Base-by-base conservation (phyloP, 345 rosid species). In the Eutrema heterophyllum region DNA sequence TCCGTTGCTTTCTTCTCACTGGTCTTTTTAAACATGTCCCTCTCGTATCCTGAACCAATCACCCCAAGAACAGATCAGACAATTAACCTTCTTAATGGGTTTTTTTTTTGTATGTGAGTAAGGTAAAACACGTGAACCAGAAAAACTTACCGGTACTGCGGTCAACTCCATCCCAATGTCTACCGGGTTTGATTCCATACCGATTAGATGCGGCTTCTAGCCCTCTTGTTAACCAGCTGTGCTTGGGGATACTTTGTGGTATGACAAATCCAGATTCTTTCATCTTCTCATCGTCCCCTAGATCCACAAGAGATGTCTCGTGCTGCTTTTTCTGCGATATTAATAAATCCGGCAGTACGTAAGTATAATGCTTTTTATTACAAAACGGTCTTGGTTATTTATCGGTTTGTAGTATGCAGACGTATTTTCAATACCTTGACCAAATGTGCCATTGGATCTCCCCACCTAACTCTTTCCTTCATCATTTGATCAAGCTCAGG, bases 161-260 rank as follows among this genome's bases (percentile, higher is more conserved):
- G 72, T 92, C 96, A 5, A 95, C 93, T 4, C 98, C 98, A 82
- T 95, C 99, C 99, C 99, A 95, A 54, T 92, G 99, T 70, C 98
- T 85, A 75, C 99, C 99, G 3, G 99, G 97, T 80, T 73, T 86
- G 53, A 95, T 90, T 38, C 96, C 93, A 65, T 95, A 92, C 49
- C 91, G 84, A 75, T 95, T 95, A 10, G 94, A 82, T 52, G 96
- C 89, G 46, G 96, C 89, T 30, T 89, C 92, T 53, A 89, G 53
- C 24, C 93, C 86, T 84, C 99, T 84, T 70, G 82, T 85, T 41
- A 92, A 38, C 98, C 97, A 95, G 83, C 97, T 90, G 71, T 90
- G 96, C 68, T 66, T 81, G 7, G 98, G 99, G 44, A 86, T 78
- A 27, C 78, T 89, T 59, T 95, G 98, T 35, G 99, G 99, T 64